Base-by-base conservation (phyloP, 2,329 filamentous ascomycete genomes). In the Aspergillus ustus region DNA sequence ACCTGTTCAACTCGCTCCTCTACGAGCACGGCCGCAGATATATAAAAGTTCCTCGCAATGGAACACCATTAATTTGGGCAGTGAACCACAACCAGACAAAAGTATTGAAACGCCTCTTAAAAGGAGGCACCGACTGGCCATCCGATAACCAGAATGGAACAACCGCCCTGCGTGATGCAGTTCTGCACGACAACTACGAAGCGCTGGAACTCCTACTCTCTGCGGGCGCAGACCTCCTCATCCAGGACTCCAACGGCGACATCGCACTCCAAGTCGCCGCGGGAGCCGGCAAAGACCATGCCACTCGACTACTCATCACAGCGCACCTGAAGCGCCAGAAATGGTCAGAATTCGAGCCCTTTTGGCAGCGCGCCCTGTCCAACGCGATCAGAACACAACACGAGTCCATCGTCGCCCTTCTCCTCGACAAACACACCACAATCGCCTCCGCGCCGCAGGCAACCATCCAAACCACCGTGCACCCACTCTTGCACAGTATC, bases 21-120 rank as follows among this genome's bases (percentile, higher is more conserved):
- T 57, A 57, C 19, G 19, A 51, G 22, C 55, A 25, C 2, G 55
- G 31, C 19, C 31, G 31, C 11, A 22, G 25, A 7, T 57, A 57
- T 31, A 37, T 19, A 34, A 29, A 50, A 22, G 55, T 57, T 7
- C 55, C 55, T 17, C 31, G 2, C 19, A 46, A 22, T 4, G 55
- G 55, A 13, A 50, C 55, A 5, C 56, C 56, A 1, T 13, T 58
- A 11, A 58, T 58, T 8, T 58, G 56, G 56, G 56, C 49, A 1
- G 56, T 43, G 25, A 37, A 52, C 25, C 46, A 58, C 7, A 37
- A 49, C 7, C n/a, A 44, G 20, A 51, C 19, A 2, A 8, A 7
- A 6, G 46, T 52, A 1, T 8, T 58, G 11, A 28, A 31, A 31
- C 19, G 37, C 3, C n/a, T 52, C 1, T 31, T 58, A 7, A 9